Evolutionary conservation across 768 basidiomycete genomes (phyloP).

Genomic region (Mycena haematopus): DNA sequence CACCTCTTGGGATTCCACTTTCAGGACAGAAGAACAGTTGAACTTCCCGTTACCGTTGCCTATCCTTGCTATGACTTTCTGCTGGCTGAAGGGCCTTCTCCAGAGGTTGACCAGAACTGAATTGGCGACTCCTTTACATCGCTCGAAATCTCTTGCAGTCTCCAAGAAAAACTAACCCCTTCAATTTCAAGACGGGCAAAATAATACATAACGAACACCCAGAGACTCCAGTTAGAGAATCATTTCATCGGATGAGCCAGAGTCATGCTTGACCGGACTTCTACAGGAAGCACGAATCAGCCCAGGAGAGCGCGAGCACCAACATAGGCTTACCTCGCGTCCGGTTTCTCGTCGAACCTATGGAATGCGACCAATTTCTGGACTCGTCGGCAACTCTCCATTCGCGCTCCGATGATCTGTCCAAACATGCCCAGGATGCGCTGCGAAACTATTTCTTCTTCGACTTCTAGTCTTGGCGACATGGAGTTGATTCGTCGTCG

Average conservation of each 20-base stretch:
- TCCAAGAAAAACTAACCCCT: too few relatives aligned
- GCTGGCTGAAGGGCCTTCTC: too few relatives aligned
- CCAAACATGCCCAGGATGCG: slow-evolving; percentile 68
- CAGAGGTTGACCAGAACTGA: too few relatives aligned
- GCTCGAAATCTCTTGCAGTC: too few relatives aligned
- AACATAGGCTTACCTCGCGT: neutral
- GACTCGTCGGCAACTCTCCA: slow-evolving; percentile 78
- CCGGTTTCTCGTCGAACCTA: slow-evolving; percentile 23
- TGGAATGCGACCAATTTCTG: slow-evolving; percentile 61
- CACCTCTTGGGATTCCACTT: too few relatives aligned
- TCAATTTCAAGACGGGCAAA: neutral
- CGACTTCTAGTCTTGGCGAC: neutral
- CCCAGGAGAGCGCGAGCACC: neutral
- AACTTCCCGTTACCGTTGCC: too few relatives aligned
- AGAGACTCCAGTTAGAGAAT: neutral
- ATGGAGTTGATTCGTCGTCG: neutral
- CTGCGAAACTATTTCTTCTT: slow-evolving; percentile 44
- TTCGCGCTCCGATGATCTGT: slow-evolving; percentile 73
- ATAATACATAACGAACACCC: neutral
- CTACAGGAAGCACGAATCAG: slow-evolving; percentile 11
- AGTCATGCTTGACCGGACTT: slow-evolving; percentile 7
- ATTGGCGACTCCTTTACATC: neutral
- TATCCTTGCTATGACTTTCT: too few relatives aligned
- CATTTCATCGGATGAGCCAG: neutral
- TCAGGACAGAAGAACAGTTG: too few relatives aligned